Conservation (phyloP, 768 basidiomycete species). For the Crassisporium funariophilum region DNA sequence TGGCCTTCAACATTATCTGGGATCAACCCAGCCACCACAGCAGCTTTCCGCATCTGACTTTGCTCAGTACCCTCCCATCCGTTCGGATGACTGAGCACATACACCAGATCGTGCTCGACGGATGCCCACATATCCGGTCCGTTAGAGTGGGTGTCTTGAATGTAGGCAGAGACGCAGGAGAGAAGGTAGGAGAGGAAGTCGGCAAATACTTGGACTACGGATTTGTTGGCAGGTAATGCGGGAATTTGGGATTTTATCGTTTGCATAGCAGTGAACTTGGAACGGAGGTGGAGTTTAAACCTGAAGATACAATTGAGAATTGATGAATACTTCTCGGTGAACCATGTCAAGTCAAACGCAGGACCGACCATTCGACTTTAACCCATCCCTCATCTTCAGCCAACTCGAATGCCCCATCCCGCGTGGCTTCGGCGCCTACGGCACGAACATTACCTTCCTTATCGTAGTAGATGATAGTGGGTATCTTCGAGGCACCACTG, state of each 20-base stretch:
- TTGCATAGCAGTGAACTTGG: constrained; percentile 11
- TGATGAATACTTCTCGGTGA: neutral
- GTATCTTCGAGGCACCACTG: constrained; percentile 53
- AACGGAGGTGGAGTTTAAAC: constrained; percentile 35
- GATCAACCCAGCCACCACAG: constrained; percentile 40
- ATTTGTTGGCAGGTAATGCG: constrained; percentile 41
- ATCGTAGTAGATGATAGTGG: constrained; percentile 46
- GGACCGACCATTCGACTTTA: constrained; percentile 51
- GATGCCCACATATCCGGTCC: constrained; percentile 42
- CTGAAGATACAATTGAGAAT: constrained; percentile 10
- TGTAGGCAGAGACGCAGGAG: constrained; percentile 39
- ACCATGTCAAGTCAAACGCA: constrained; percentile 9
- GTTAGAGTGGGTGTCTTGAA: constrained; percentile 43
- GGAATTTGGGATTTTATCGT: constrained; percentile 36
- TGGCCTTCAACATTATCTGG: constrained; percentile 33
- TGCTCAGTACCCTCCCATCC: constrained; percentile 49
- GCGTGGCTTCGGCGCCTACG: constrained; percentile 49
- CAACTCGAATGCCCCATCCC: constrained; percentile 39
- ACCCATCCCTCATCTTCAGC: constrained; percentile 50
- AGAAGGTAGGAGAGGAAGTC: constrained; percentile 53
- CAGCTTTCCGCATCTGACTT: constrained; percentile 40
- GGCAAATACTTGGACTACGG: constrained; percentile 42
- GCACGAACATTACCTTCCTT: constrained; percentile 38
- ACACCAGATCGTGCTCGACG: constrained; percentile 36
- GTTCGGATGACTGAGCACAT: constrained; percentile 44